Conservation (phyloP, 306 rosid species). For the Pterocarpus santalinus region DNA sequence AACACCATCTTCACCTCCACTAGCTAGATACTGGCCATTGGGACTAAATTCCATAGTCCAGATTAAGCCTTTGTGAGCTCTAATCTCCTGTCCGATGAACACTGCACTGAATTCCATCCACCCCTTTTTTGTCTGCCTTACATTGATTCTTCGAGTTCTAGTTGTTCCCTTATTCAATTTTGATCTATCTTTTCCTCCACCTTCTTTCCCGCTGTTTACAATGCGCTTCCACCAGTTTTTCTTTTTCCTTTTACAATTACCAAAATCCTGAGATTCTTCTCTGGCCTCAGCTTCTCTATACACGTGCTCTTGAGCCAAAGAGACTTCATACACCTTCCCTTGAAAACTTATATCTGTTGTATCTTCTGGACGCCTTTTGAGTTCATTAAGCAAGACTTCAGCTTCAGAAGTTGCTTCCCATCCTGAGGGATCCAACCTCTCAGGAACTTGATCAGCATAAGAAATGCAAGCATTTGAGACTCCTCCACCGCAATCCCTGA, state of each 20-base stretch:
- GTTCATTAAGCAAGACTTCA: constrained; percentile 38
- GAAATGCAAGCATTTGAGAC: constrained; percentile 49
- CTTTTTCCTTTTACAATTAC: constrained; percentile 50
- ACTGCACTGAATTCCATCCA: constrained; percentile 75
- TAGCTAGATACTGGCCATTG: constrained; percentile 79
- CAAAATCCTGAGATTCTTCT: constrained; percentile 44
- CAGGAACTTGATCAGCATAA: constrained; percentile 33
- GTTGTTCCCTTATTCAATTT: constrained; percentile 38
- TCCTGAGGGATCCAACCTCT: constrained; percentile 29
- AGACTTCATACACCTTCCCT: constrained; percentile 35
- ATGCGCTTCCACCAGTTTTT: constrained; percentile 70
- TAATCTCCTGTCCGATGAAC: constrained; percentile 73
- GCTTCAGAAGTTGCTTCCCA: constrained; percentile 42
- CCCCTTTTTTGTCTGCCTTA: constrained; percentile 62
- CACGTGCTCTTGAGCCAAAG: constrained; percentile 37
- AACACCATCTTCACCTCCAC: constrained; percentile 96
- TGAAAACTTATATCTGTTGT: constrained; percentile 34
- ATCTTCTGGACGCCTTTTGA: constrained; percentile 30
- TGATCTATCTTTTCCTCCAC: constrained; percentile 40
- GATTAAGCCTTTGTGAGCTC: constrained; percentile 81
- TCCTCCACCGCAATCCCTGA: constrained; percentile 55
- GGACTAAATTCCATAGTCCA: constrained; percentile 95
- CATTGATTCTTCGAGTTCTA: constrained; percentile 53
- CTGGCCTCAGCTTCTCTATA: constrained; percentile 45
- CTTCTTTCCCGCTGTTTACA: constrained; percentile 42